phyloP scores from a whole-genome alignment of 345 rosid genomes.

The Moringa oleifera region DNA sequence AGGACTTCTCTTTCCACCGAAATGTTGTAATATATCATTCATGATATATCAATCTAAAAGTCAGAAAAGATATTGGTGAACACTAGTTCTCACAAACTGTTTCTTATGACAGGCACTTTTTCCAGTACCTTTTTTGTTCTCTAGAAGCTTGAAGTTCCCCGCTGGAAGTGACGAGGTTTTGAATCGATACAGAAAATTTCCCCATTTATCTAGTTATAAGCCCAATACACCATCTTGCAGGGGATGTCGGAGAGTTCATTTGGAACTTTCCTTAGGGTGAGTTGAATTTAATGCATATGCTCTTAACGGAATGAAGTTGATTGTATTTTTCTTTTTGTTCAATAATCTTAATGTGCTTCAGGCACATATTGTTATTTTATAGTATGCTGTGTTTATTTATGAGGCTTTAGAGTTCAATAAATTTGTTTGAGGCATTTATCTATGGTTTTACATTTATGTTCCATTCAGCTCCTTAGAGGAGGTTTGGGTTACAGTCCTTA shows the following conservation, averaged over 20 bases:
- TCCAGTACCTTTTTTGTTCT: slow-evolving; percentile 63
- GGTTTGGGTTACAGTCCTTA: slow-evolving; percentile 89
- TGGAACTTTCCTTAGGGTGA: slow-evolving; percentile 91
- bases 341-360: neutral
- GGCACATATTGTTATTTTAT: neutral
- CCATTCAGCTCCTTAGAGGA: slow-evolving; percentile 71
- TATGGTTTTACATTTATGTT: slow-evolving; percentile 3
- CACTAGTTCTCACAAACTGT: neutral
- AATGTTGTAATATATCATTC: neutral
- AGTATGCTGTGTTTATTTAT: no score
- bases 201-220: slow-evolving; percentile 45
- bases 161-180: slow-evolving; percentile 48
- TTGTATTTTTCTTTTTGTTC: no score
- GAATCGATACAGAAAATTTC: slow-evolving; percentile 47
- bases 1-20: no score
- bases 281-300: slow-evolving; percentile 22
- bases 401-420: no score
- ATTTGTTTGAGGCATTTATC: no score
- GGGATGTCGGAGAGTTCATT: slow-evolving; percentile 71
- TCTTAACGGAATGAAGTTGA: neutral
- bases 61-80: neutral
- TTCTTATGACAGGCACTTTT: slow-evolving; percentile 51
- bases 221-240: slow-evolving; percentile 28
- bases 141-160: slow-evolving; percentile 73
- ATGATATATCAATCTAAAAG: no score